Conservation (phyloP, 2,329 filamentous ascomycete species). For the Monosporascus cannonballus region DNA sequence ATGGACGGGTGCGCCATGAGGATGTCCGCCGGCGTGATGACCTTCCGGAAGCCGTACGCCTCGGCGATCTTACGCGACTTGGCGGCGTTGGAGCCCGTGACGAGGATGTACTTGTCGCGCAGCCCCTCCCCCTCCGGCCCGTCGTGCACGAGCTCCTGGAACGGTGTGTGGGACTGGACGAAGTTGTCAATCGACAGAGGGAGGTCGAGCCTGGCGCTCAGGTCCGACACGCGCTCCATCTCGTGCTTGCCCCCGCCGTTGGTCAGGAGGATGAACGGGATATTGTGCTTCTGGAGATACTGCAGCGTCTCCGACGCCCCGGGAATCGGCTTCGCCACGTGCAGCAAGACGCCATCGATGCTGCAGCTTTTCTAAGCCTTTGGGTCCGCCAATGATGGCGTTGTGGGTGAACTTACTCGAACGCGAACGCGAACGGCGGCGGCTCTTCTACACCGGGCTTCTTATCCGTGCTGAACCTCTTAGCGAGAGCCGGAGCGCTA, state of each 20-base stretch:
- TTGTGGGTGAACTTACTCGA: conserved; percentile 27
- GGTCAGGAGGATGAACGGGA: conserved; percentile 91
- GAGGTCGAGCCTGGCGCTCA: conserved; percentile 60
- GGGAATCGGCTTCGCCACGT: conserved; percentile 71
- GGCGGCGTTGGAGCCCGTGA: conserved; percentile 64
- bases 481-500: neutral
- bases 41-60: conserved; percentile 71
- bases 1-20: conserved; percentile 65
- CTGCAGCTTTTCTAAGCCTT: conserved; percentile 23
- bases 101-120: conserved; percentile 62
- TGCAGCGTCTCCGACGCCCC: conserved; percentile 69
- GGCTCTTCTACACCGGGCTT: conserved; percentile 5
- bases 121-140: conserved; percentile 33
- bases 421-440: conserved; percentile 25
- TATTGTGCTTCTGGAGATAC: conserved; percentile 65
- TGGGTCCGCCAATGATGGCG: conserved; percentile 2
- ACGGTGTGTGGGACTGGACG: conserved; percentile 88
- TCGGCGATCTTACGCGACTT: conserved; percentile 69
- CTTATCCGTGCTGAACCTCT: conserved; percentile 2
- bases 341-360: conserved; percentile 93
- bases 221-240: conserved; percentile 61
- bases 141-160: conserved; percentile 61
- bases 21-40: conserved; percentile 83
- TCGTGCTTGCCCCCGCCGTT: conserved; percentile 91
- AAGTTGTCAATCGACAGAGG: conserved; percentile 63